Base-by-base conservation (phyloP, 768 basidiomycete genomes). In the Suillus decipiens region DNA sequence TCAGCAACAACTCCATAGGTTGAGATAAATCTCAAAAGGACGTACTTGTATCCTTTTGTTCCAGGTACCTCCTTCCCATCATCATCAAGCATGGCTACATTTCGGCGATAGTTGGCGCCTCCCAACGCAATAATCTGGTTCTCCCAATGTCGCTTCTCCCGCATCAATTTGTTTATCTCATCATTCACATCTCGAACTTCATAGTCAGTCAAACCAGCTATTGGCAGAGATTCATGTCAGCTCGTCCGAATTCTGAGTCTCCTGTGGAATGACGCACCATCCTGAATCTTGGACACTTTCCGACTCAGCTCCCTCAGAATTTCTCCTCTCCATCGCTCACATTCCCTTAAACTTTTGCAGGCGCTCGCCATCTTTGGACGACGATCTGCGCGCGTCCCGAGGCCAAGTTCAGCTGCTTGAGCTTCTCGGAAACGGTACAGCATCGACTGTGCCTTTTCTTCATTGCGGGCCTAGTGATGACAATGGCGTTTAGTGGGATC, bases 261-360 rank as follows among this genome's bases (percentile, higher is more conserved):
- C 47, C 45, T 28, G 59, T 1, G 31, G 47, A 61, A 19, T 47
- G 5, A 79, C 92, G 64, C 37, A 95, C 95, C 78, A 71, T 99
- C 96, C 75, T 99, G 96, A 53, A 99, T 99, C 77, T 99, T 98
- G 17, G 94, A 95, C 31, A 99, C 96, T 75, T 99, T 99, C 64
- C 96, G 75, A 72, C 93, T 95, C 56, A 98, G 95, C 72, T 99
- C 96, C 48, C 95, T 81, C 61, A 99, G 73, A 22, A 98, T 93
- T 76, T 99, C 96, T 62, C 96, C 96, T 72, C 96, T 79, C 95
- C 95, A 99, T 61, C 95, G 82, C 76, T 99, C 96, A 70, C 94
- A 96, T 55, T 98, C 95, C 42, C 93, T 81, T 69, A 99, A 73
- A 70, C 90, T 95, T 76, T 96, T 96, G 73, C 95, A 96, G 14